Evolutionary conservation across 805 yeast species (phyloP).

Genomic region (Candida krabiensis): DNA sequence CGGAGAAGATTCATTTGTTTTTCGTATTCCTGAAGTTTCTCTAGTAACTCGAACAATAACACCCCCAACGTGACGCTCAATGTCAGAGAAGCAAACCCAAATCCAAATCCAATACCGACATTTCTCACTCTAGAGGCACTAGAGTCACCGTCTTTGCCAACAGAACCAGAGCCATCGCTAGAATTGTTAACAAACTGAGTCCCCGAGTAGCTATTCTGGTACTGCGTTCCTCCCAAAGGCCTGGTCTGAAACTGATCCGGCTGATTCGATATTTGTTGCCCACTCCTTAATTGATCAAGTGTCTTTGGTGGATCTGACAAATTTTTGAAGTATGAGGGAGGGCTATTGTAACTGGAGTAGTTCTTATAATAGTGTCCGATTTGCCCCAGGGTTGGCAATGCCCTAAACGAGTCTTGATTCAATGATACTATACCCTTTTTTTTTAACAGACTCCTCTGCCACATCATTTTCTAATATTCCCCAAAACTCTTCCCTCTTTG

Average conservation of each 20-base stretch:
- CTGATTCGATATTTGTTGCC: slow-evolving; percentile 6
- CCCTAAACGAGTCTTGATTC: too few relatives aligned
- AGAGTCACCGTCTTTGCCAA: neutral
- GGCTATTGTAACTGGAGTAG: slow-evolving; percentile 8
- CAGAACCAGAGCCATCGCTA: neutral
- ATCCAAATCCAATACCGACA: slow-evolving; percentile 17
- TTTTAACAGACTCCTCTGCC: too few relatives aligned
- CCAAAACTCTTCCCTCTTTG: too few relatives aligned
- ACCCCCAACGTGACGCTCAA: slow-evolving; percentile 15
- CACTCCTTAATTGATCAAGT: slow-evolving; percentile 20
- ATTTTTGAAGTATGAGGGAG: slow-evolving; percentile 27
- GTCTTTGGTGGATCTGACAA: slow-evolving; percentile 32
- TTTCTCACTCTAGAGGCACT: slow-evolving; percentile 9
- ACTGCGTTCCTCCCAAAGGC: too few relatives aligned
- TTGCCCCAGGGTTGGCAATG: too few relatives aligned
- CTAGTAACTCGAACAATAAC: slow-evolving; percentile 14
- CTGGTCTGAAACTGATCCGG: slow-evolving; percentile 2
- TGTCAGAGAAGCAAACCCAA: slow-evolving; percentile 15
- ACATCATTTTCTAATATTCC: too few relatives aligned
- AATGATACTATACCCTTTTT: too few relatives aligned
- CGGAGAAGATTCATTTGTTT: slow-evolving; percentile 24
- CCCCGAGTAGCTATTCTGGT: neutral
- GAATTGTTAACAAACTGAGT: neutral
- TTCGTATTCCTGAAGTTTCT: slow-evolving; percentile 25
- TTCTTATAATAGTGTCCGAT: too few relatives aligned